Evolutionary conservation across 192 early-diverging fungal genomes (phyloP), one percentile per base, ranked within the genome.

Genomic region (Coemansia nantahalensis): DNA sequence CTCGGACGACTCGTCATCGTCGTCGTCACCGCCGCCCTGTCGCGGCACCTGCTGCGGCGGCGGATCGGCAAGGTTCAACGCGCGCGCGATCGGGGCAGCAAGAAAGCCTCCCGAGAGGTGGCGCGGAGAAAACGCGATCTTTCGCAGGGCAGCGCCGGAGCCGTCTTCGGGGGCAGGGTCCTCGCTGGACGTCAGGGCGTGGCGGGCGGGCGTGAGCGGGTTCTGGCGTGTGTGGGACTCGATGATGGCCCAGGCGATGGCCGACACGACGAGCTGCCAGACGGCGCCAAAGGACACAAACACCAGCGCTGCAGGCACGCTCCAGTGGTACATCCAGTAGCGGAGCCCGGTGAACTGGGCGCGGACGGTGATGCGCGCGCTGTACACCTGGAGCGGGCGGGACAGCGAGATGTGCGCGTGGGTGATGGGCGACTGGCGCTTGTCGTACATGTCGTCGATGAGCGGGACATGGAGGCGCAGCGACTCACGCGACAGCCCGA

Each of bases 291-390:
- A 32, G 2, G 69, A 39, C 9, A 86, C 59, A 57, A 89, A 89
- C 15, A 82, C 46, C 8, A 71, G 37, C 1, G 73, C 83, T 1
- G 84, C 86, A 10, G 83, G 80, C 26, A 77, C 12, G 41, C 79
- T 60, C 84, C 85, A 89, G 58, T 89, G 81, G 67, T 84, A 83
- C 87, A 89, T 86, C 65, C 82, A 86, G 68, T 83, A 86, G n/a
- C 83, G 66, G 2, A 86, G 66, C 6, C 85, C 85, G 26, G 82
- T 77, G 60, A 86, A 89, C 60, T 83, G 77, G 2, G 82, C 82
- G 4, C 78, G 65, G 31, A 84, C 62, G 16, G 56, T 54, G 10
- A 85, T 42, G 5, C 51, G 23, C 10, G 75, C 73, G 4, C 35
- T 39, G 48, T 87, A 86, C 5, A 81, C 66, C 51, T 87, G 83